phyloP scores from a whole-genome alignment of 805 yeast species.

The Lipomyces japonicus region DNA sequence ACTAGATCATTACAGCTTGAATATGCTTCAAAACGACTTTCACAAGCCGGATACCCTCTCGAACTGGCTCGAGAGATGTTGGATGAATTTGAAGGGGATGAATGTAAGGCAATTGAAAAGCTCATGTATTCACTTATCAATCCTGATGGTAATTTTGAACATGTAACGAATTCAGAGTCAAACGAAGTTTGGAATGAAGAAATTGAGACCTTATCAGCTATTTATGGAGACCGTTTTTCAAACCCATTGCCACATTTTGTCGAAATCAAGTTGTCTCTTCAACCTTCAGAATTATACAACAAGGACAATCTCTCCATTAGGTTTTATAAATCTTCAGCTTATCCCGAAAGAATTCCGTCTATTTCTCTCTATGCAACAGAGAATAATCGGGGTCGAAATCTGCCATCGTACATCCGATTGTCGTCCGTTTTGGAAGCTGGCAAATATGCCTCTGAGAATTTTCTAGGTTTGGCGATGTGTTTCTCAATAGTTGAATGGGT shows the following conservation, averaged over 20 bases:
- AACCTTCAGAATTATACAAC: conserved; percentile 7
- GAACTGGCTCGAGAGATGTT: conserved; percentile 57
- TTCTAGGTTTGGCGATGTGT: conserved; percentile 68
- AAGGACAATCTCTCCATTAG: conserved; percentile 19
- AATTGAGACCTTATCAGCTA: conserved; percentile 58
- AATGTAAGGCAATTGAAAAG: conserved; percentile 17
- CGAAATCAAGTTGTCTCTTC: conserved; percentile 20
- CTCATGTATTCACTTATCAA: conserved; percentile 13
- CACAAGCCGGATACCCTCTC: conserved; percentile 65
- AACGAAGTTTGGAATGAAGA: conserved; percentile 69
- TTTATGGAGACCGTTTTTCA: conserved; percentile 47
- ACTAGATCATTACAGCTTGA: conserved; percentile 52
- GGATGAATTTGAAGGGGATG: conserved; percentile 37
- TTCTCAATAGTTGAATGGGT: conserved; percentile 74
- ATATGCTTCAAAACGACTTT: conserved; percentile 53
- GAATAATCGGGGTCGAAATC: conserved; percentile 21
- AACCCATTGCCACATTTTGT: conserved; percentile 18
- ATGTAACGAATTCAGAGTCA: conserved; percentile 30
- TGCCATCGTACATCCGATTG: conserved; percentile 50
- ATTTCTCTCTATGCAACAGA: conserved; percentile 27
- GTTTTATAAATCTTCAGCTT: conserved; percentile 23
- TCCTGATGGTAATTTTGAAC: conserved; percentile 6
- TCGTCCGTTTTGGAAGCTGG: conserved; percentile 37
- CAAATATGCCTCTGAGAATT: conserved; percentile 32
- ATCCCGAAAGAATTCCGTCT: conserved; percentile 25